phyloP scores from a whole-genome alignment of 352 stramenopile species.

The Globisporangium takayamanum region DNA sequence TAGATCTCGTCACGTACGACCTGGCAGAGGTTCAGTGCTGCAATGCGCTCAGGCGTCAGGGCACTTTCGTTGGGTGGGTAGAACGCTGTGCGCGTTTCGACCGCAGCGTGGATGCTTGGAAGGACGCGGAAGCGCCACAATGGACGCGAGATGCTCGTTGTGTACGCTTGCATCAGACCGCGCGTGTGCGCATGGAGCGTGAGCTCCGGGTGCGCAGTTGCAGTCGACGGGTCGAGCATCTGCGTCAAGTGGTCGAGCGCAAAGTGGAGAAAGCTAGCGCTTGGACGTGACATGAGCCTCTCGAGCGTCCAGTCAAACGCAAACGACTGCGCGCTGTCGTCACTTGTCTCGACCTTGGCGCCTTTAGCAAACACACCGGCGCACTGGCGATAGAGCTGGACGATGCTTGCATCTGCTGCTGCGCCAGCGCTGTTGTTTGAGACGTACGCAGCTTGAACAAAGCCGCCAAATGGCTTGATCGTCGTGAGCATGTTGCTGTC shows the following conservation, averaged over 20 bases:
- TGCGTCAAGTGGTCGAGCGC: constrained; percentile 47
- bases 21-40: constrained; percentile 27
- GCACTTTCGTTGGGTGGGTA: constrained; percentile 27
- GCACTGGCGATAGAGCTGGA: constrained; percentile 50
- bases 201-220: constrained; percentile 36
- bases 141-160: constrained; percentile 5
- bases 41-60: constrained; percentile 28
- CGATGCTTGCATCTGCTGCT: constrained; percentile 25
- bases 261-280: constrained; percentile 52
- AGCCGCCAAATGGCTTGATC: constrained; percentile 39
- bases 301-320: constrained; percentile 51
- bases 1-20: constrained; percentile 61
- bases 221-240: constrained; percentile 45
- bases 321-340: constrained; percentile 38
- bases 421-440: constrained; percentile 26
- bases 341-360: constrained; percentile 12
- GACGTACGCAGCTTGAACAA: constrained; percentile 64
- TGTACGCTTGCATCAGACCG: constrained; percentile 58
- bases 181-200: constrained; percentile 67
- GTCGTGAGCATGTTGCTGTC: constrained; percentile 49
- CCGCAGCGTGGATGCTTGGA: constrained; percentile 23
- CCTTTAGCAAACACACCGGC: constrained; percentile 48
- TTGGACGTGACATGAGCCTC: neutral
- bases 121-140: constrained; percentile 53
- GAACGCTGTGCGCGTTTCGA: constrained; percentile 46